Percentiles rank a stretch among this genome's conserved stretches.
These are phyloP conservation scores for Botryosphaeria dothidea DNA, from an alignment of 2,329 filamentous ascomycete genomes.

Conservation along the genomic window DNA sequence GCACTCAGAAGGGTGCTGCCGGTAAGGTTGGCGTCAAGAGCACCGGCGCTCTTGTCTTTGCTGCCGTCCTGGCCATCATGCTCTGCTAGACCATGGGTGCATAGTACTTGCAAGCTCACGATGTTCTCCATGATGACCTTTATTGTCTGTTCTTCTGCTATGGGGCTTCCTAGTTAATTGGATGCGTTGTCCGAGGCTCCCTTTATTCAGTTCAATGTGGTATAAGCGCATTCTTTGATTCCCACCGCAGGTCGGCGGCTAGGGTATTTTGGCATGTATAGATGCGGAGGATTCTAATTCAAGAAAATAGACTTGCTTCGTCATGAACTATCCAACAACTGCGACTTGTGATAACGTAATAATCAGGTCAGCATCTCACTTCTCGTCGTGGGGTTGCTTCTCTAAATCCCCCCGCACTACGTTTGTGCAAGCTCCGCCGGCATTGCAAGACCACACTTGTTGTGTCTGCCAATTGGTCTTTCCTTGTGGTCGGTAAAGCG, in stretches of 20 bases:
- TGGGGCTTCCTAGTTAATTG: conserved; percentile 14
- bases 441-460: too few species aligned
- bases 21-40: conserved; percentile 18
- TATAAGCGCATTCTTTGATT: not conserved
- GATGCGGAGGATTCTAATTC: conserved; percentile 9
- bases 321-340: not conserved
- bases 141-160: not conserved
- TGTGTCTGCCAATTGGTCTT: too few species aligned
- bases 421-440: too few species aligned
- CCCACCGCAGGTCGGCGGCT: conserved; percentile 11
- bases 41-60: conserved; percentile 18
- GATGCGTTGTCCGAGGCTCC: not conserved
- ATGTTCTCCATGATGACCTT: conserved; percentile 12
- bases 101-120: conserved; percentile 14
- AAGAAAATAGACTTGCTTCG: not conserved
- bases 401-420: too few species aligned
- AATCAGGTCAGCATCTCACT: too few species aligned
- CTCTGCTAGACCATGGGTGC: conserved; percentile 18
- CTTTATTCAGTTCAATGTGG: not conserved
- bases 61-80: conserved; percentile 16
- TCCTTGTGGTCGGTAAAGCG: too few species aligned
- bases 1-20: conserved; percentile 19
- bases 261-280: conserved; percentile 4
- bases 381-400: too few species aligned
- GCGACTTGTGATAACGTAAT: not conserved